phyloP scores from a whole-genome alignment of 2,329 filamentous ascomycete species.

The Aspergillus versicolor region DNA sequence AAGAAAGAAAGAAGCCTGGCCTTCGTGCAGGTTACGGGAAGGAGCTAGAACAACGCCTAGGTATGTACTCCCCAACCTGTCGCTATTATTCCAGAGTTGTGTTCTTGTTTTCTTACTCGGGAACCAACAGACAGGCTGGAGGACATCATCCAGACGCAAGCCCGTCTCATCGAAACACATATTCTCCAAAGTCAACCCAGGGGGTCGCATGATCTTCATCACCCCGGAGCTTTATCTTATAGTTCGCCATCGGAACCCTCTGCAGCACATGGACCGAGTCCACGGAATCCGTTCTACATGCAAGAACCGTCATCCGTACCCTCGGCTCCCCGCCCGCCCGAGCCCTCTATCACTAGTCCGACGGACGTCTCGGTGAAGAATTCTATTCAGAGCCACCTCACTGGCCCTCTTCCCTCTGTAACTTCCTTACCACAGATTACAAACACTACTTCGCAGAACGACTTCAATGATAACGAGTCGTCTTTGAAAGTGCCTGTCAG shows the following conservation, averaged over 20 bases:
- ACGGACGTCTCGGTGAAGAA: slow-evolving; percentile 33
- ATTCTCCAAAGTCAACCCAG: slow-evolving; percentile 42
- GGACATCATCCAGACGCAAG: slow-evolving; percentile 64
- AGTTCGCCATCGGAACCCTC: slow-evolving; percentile 53
- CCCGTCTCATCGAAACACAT: slow-evolving; percentile 63
- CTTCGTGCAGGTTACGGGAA: slow-evolving; percentile 66
- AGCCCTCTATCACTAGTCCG: slow-evolving; percentile 43
- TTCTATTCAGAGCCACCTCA: slow-evolving; percentile 21
- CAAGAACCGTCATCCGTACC: slow-evolving; percentile 58
- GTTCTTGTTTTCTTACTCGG: not conserved
- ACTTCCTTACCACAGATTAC: slow-evolving; percentile 24
- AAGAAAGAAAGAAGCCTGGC: slow-evolving; percentile 69
- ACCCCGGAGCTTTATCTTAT: slow-evolving; percentile 30
- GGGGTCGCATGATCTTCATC: slow-evolving; percentile 25
- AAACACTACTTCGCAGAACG: slow-evolving; percentile 23
- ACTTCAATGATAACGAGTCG: slow-evolving; percentile 48
- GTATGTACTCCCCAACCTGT: slow-evolving; percentile 22
- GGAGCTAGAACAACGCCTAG: slow-evolving; percentile 69
- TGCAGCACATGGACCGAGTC: slow-evolving; percentile 54
- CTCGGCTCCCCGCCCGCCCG: slow-evolving; percentile 46
- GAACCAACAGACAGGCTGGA: slow-evolving; percentile 59
- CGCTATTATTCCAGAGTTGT: not conserved
- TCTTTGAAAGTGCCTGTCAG: slow-evolving; percentile 61
- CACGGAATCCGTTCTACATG: slow-evolving; percentile 59
- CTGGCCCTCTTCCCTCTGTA: slow-evolving; percentile 23